Conservation (phyloP, 495 filamentous ascomycete species). For the Hypoxylon fuscum region DNA sequence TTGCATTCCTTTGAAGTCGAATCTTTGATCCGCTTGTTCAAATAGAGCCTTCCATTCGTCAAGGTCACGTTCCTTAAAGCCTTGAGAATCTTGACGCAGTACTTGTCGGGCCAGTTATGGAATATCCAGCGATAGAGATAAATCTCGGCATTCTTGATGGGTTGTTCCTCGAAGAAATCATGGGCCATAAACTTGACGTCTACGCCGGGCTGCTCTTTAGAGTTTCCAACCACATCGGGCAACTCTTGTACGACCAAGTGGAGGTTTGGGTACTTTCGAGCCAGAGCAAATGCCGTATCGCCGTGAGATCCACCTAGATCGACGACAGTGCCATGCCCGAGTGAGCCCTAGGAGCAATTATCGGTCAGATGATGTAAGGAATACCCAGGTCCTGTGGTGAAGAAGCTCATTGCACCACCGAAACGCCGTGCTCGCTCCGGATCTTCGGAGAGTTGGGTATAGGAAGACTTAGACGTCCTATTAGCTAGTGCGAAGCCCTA, state of each 20-base stretch:
- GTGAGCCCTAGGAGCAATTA: slow-evolving; percentile 28
- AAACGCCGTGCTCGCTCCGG: slow-evolving; percentile 33
- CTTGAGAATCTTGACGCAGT: slow-evolving; percentile 52
- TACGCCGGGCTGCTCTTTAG: slow-evolving; percentile 2
- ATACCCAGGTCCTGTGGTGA: slow-evolving; percentile 12
- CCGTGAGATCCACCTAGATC: slow-evolving; percentile 46
- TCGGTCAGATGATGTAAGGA: slow-evolving; percentile 23
- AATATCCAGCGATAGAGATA: slow-evolving; percentile 63
- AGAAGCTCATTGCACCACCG: slow-evolving; percentile 29
- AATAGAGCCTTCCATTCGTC: slow-evolving; percentile 39
- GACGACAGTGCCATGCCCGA: slow-evolving; percentile 32
- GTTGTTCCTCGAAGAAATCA: slow-evolving; percentile 60
- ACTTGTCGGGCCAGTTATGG: slow-evolving; percentile 59
- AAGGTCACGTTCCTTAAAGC: slow-evolving; percentile 42
- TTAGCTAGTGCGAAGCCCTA: slow-evolving; percentile 50
- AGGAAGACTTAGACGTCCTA: slow-evolving; percentile 44
- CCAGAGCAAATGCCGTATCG: slow-evolving; percentile 19
- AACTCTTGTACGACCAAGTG: slow-evolving; percentile 40
- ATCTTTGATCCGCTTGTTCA: slow-evolving; percentile 22
- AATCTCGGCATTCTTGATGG: slow-evolving; percentile 56
- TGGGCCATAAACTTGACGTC: slow-evolving; percentile 54
- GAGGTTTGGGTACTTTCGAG: slow-evolving; percentile 16
- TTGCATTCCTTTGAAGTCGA: slow-evolving; percentile 10
- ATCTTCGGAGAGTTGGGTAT: slow-evolving; percentile 38
- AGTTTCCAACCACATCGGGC: slow-evolving; percentile 43